Evolutionary conservation across 768 basidiomycete species (phyloP), one percentile per base, ranked within the genome.

Genomic region (Panaeolus papilionaceus): DNA sequence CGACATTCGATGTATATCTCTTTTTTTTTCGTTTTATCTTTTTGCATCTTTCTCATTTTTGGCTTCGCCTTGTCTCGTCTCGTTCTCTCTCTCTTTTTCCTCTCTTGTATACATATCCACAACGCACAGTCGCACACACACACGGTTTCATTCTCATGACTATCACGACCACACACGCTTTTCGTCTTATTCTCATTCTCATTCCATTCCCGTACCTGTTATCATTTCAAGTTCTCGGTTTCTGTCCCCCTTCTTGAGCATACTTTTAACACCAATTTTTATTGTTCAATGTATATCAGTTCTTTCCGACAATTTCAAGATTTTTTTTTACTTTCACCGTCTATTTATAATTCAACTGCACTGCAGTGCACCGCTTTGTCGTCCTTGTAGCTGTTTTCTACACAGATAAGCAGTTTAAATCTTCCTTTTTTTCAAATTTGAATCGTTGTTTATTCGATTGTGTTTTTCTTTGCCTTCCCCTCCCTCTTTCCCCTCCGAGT

Each of bases 111-210:
- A 58, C 28, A 58, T 58, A 58, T 51, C 47, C 28, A 58, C 54
- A 58, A 28, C 54, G 28, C 54, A 58, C 28, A 33, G 28, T 16
- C 54, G 33, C 54, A 58, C 54, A 4, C 54, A 58, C 54, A 58
- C 54, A 58, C 54, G 54, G n/a, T 33, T 58, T 33, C 14, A 58
- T 33, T 37, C 6, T 58, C 37, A 58, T 37, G 54, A 58, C 54
- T 58, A 58, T 58, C 28, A 58, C n/a, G 54, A 58, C 54, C 26
- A 14, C 54, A 58, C 54, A 58, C 54, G 33, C 54, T 26, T 33
- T 16, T 33, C 12, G 4, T 18, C 33, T 16, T 9, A 14, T n/a
- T 58, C 26, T 10, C 54, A 58, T 33, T 28, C 6, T 58, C 26
- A 33, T 58, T 33, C 33, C 6, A 58, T 58, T 11, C 23, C 23